Base-by-base conservation (phyloP, 495 filamentous ascomycete genomes). In the Hypoxylon perforatum region DNA sequence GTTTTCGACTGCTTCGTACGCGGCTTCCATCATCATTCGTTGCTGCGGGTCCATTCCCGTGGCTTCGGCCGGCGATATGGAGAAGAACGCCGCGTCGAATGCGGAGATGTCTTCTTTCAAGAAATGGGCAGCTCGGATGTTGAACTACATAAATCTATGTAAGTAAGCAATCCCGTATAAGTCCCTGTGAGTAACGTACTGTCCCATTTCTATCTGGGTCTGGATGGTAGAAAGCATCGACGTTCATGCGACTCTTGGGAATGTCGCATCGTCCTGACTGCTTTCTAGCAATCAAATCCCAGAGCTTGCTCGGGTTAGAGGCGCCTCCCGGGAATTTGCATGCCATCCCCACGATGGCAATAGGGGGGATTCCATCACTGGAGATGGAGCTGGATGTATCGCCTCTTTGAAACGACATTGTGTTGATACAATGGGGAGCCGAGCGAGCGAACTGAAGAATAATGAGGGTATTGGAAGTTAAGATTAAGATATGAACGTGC, bases 11-110 rank as follows among this genome's bases (percentile, higher is more conserved):
- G 73, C 72, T 50, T 81, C 77, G 30, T 75, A 78, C 1, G 73
- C 69, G 3, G 73, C 69, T 59, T 84, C 80, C 3, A 83, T 61
- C 2, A 79, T 35, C 8, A 77, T 47, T 0, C 85, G 71, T 39
- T 83, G 82, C 52, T 84, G 81, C 0, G 84, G 86, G 54, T 86
- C 86, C 68, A 80, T 82, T 0, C 74, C 69, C 18, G 68, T 65
- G 0, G 77, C 76, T 64, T 87, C 85, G 67, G 0, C 75, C 66
- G 14, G 69, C 75, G 19, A 47, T 18, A 77, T 78, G 42, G 76
- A 76, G 74, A 87, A 88, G 74, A 88, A 87, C 5, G 72, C 62
- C 45, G 83, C 78, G 55, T 89, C 86, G 28, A 85, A 76, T 0
- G 50, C 33, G 44, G 72, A 68, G 0, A 70, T 35, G 49, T 72